Base-by-base conservation (phyloP, 78 protist genomes). In the Guillardia theta region DNA sequence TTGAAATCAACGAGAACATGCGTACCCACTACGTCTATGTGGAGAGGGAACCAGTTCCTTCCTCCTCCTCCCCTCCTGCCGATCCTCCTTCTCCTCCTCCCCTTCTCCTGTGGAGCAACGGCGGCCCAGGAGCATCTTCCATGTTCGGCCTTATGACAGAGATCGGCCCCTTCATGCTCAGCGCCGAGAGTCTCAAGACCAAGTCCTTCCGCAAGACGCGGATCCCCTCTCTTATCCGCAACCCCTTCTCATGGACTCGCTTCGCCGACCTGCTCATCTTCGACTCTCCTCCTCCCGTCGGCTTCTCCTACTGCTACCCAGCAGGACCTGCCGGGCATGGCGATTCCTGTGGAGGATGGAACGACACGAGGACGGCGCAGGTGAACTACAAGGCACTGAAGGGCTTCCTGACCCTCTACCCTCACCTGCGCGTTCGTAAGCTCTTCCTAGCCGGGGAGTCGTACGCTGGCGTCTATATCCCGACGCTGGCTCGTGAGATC, bases 401-500 rank as follows among this genome's bases (percentile, higher is more conserved):
- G 9, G 62, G 43, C 15, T 27, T 44, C 12, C 8, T 87, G 33
- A 10, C 6, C 21, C 92, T 53, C 3, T 41, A 27, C 30, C 92
- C 58, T 19, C 39, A 19, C n/a, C 36, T 30, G 39, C 24, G 45
- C 50, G 19, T 12, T 4, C 47, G 39, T 15, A 27, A 30, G 46
- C 44, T 50, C 9, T 54, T 90, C 93, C 62, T 90, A 19, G 41
- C 93, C 12, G 93, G 95, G 4, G 96, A 95, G 95, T 93, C 95
- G 21, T 95, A 95, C 93, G 96, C 96, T 4, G 96, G 96, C 15
- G 92, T 95, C 47, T 95, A 95, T 94, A 76, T 95, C 12, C 94
- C 95, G 27, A 45, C 77, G 30, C 93, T 93, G 24, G 93, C 88
- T 12, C 90, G 70, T 24, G 54, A 62, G 88, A 36, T 95, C 30